Base-by-base conservation (phyloP, 306 rosid species). In the Sicyos edulis region DNA sequence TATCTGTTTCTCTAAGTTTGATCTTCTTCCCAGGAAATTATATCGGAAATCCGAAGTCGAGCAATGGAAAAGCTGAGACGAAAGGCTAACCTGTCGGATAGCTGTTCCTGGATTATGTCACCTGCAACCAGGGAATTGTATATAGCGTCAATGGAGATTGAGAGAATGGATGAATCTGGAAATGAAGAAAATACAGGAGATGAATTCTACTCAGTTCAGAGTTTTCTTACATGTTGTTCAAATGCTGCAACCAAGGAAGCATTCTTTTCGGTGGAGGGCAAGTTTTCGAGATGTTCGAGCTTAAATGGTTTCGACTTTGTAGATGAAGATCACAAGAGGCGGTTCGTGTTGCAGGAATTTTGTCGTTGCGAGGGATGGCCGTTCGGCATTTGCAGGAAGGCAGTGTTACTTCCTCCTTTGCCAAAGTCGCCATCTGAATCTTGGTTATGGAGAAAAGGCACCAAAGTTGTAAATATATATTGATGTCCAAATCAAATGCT, bases 331-430 rank as follows among this genome's bases (percentile, higher is more conserved):
- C 76, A 74, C 66, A 79, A 83, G 86, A 81, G 76, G 88, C 86
- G 85, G 8, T 87, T 95, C 0, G 84, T 82, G 75, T 81, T 93
- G 79, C 90, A 69, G 73, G 91, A 93, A 80, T 67, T 88, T 7
- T 80, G 89, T 68, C 99, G 88, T 24, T 93, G 97, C 74, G 81
- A 91, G 49, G 99, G 99, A 3, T 93, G 99, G 99, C 99, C 99
- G 3, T 93, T 93, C 50, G 99, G 99, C 24, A 84, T 93, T 40
- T 87, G 95, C 73, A 84, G 97, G 37, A 91, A 75, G 83, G 95
- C 92, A 54, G 77, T 88, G 77, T 82, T 93, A 19, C 96, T 93
- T 78, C 97, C 97, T 44, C 99, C 97, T 16, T 75, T 91, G 70
- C 97, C 99, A 1, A 93, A 86, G 74, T 91, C 99, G 7, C 99